phyloP scores from a whole-genome alignment of 305 asterid species.

The Fraxinus latifolia region DNA sequence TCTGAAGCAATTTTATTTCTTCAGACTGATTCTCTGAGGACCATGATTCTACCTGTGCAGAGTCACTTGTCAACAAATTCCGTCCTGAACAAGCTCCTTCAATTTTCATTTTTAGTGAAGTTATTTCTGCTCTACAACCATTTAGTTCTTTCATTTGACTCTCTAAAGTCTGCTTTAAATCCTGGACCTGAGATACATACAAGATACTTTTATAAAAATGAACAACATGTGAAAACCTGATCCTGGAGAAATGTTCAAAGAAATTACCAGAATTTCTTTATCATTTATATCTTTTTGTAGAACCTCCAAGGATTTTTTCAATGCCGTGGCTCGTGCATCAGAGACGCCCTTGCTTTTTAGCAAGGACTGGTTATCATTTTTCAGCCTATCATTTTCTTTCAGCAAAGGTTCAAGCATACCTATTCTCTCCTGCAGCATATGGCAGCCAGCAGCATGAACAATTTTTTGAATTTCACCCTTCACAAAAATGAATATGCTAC shows the following conservation, averaged over 20 bases:
- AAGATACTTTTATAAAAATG: slow-evolving; percentile 18
- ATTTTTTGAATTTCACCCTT: slow-evolving; percentile 2
- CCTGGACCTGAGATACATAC: slow-evolving; percentile 64
- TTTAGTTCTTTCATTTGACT: slow-evolving; percentile 75
- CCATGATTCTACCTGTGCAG: slow-evolving; percentile 31
- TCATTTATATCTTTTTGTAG: slow-evolving; percentile 91
- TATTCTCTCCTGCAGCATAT: slow-evolving; percentile 73
- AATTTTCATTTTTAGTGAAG: slow-evolving; percentile 79
- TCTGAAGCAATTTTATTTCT: slow-evolving; percentile 36
- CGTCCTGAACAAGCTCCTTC: slow-evolving; percentile 72
- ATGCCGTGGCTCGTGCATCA: slow-evolving; percentile 58
- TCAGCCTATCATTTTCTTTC: slow-evolving; percentile 73
- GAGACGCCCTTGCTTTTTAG: slow-evolving; percentile 64
- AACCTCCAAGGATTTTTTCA: slow-evolving; percentile 76
- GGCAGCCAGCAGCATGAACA: slow-evolving; percentile 25
- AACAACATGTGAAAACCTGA: slow-evolving; percentile 20
- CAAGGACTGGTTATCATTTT: slow-evolving; percentile 55
- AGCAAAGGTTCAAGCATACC: slow-evolving; percentile 66
- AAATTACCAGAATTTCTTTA: slow-evolving; percentile 60
- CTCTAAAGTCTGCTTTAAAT: slow-evolving; percentile 67
- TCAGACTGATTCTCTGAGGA: slow-evolving; percentile 39
- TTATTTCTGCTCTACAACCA: slow-evolving; percentile 95
- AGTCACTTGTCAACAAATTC: slow-evolving; percentile 29
- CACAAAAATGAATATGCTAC: slow-evolving; percentile 1
- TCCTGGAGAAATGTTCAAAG: slow-evolving; percentile 9